Percentiles rank a stretch among this genome's conserved stretches.
Evolutionary conservation across 305 asterid species (phyloP).

Genomic region (Ilex paraguariensis): DNA sequence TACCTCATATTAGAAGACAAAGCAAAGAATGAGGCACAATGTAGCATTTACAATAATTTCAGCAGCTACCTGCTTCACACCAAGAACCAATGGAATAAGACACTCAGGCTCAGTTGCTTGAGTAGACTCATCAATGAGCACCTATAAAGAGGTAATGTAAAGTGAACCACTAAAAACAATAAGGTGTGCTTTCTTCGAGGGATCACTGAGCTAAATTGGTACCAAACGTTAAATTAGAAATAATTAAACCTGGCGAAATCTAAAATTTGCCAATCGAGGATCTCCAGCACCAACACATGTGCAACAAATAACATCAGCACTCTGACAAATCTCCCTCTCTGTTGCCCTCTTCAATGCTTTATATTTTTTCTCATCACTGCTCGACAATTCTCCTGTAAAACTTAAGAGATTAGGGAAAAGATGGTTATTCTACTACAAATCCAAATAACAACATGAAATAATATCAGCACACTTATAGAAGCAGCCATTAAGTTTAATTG

Average conservation of each 20-base stretch:
- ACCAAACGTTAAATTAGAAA: not conserved
- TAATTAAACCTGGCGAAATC: conserved; percentile 85
- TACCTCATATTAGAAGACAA: conserved; percentile 6
- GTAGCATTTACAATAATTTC: not conserved
- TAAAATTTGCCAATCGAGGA: conserved; percentile 94
- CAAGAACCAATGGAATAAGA: conserved; percentile 96
- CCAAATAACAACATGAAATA: too few species aligned
- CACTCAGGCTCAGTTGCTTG: conserved; percentile 99
- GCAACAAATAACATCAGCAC: conserved; percentile 99
- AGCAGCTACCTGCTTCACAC: conserved; percentile 73
- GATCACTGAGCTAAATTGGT: too few species aligned
- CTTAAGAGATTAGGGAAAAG: conserved; percentile 5
- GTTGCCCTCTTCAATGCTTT: conserved; percentile 94
- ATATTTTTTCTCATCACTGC: conserved; percentile 96
- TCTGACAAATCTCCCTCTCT: conserved; percentile 98
- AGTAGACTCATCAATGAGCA: conserved; percentile 97
- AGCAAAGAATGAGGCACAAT: not conserved
- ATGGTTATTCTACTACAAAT: too few species aligned
- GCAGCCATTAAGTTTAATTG: too few species aligned
- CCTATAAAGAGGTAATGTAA: conserved; percentile 34
- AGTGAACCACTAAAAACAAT: too few species aligned
- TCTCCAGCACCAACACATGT: conserved; percentile 99
- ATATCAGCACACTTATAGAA: too few species aligned
- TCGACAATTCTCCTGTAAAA: conserved; percentile 85
- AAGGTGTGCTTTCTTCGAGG: too few species aligned